Evolutionary conservation across 148 eudicot species (phyloP).

Genomic region (Camellia japonica): DNA sequence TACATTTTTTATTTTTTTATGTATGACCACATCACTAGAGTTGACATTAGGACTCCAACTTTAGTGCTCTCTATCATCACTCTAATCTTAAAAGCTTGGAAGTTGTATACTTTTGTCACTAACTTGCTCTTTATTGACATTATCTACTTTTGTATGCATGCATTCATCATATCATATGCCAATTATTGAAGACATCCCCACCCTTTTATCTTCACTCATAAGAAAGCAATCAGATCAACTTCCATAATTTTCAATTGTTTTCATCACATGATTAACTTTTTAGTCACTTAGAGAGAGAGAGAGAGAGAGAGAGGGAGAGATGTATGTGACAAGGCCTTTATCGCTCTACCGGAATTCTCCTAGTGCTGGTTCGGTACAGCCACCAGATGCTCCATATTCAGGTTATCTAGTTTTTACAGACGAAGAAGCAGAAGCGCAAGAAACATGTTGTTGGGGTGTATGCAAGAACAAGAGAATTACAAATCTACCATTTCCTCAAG

Average conservation of each 20-base stretch:
- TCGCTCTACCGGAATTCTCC: slow-evolving; percentile 60
- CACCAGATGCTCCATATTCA: slow-evolving; percentile 52
- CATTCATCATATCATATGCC: neutral
- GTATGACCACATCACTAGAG: too few species aligned
- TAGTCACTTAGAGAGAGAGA: neutral
- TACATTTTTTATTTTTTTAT: too few species aligned
- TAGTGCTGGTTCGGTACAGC: slow-evolving; percentile 41
- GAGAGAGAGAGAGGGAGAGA: slow-evolving; percentile 18
- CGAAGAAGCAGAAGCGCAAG: slow-evolving; percentile 59
- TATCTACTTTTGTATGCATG: neutral
- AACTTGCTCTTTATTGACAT: neutral
- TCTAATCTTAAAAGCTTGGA: neutral
- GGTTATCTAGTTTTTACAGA: slow-evolving; percentile 70
- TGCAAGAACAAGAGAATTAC: slow-evolving; percentile 50
- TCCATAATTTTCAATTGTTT: neutral
- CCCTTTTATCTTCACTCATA: slow-evolving; percentile 1
- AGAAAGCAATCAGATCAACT: neutral
- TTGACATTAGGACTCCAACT: too few species aligned
- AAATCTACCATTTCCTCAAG: slow-evolving; percentile 71
- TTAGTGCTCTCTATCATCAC: too few species aligned
- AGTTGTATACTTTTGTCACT: neutral
- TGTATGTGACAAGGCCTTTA: slow-evolving; percentile 72
- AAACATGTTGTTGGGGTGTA: slow-evolving; percentile 57
- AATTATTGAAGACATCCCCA: slow-evolving; percentile 1
- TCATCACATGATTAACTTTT: neutral